Conservation (phyloP, 2,329 filamentous ascomycete species). For the Huntiella savannae region DNA sequence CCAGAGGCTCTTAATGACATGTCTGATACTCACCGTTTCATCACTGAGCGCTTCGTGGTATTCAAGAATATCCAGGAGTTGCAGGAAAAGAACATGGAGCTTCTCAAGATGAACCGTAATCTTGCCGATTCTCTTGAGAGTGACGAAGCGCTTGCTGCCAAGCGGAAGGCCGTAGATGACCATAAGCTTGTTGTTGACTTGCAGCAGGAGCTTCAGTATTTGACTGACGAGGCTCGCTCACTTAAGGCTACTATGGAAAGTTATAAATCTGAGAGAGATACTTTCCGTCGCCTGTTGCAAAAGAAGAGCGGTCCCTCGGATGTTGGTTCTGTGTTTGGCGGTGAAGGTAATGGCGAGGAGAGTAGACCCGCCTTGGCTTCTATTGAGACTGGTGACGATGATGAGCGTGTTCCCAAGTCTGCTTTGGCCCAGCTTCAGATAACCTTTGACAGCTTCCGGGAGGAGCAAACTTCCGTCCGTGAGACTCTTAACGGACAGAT, state of each 20-base stretch:
- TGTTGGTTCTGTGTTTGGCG: conserved; percentile 47
- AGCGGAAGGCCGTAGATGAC: conserved; percentile 42
- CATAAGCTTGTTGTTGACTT: conserved; percentile 56
- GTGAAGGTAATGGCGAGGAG: conserved; percentile 26
- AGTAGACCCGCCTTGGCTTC: conserved; percentile 38
- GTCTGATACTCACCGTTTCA: conserved; percentile 72
- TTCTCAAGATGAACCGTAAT: conserved; percentile 65
- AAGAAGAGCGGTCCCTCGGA: conserved; percentile 44
- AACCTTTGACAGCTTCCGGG: conserved; percentile 76
- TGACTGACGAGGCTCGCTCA: conserved; percentile 69
- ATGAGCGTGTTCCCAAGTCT: conserved; percentile 40
- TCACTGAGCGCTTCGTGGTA: conserved; percentile 72
- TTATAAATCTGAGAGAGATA: conserved; percentile 88
- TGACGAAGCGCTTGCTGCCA: conserved; percentile 56
- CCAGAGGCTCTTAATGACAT: conserved; percentile 54
- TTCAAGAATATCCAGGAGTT: conserved; percentile 75
- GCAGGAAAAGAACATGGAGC: conserved; percentile 71
- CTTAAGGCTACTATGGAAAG: conserved; percentile 73
- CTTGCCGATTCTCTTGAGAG: conserved; percentile 81
- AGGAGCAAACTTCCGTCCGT: conserved; percentile 66
- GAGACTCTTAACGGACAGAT: conserved; percentile 70
- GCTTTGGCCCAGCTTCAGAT: conserved; percentile 72
- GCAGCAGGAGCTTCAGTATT: conserved; percentile 50
- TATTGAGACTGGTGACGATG: conserved; percentile 39
- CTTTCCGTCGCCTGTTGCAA: conserved; percentile 88